Conservation (phyloP, 2,329 filamentous ascomycete genomes). For the Penicillium concentricum region DNA sequence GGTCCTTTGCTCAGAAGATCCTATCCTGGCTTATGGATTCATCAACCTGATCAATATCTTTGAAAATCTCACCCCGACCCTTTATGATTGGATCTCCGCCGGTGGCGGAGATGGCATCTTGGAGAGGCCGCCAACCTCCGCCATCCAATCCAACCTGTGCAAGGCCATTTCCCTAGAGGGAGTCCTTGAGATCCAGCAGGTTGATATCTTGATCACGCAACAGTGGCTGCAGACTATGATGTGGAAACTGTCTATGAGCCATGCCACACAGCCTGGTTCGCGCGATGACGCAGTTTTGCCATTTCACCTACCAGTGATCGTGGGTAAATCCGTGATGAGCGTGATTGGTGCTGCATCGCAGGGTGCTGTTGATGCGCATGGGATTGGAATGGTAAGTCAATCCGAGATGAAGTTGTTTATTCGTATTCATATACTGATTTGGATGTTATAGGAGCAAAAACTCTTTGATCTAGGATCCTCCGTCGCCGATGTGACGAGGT, state of each 20-base stretch:
- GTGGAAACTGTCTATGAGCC: constrained; percentile 70
- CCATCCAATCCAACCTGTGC: constrained; percentile 54
- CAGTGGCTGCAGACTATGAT: constrained; percentile 71
- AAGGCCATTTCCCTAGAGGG: constrained; percentile 56
- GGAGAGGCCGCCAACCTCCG: constrained; percentile 31
- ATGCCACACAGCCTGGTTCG: constrained; percentile 59
- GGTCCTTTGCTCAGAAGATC: constrained; percentile 58
- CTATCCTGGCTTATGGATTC: constrained; percentile 42
- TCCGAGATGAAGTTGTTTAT: not conserved
- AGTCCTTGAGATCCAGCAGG: constrained; percentile 64
- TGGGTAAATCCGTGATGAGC: constrained; percentile 62
- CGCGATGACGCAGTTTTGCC: constrained; percentile 57
- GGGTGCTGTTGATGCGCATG: constrained; percentile 71
- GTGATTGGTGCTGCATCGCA: constrained; percentile 73
- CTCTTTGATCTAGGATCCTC: constrained; percentile 37
- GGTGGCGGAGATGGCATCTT: constrained; percentile 33
- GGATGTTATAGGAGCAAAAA: constrained; percentile 36
- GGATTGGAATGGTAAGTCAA: constrained; percentile 67
- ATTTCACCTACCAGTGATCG: constrained; percentile 63
- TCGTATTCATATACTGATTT: not conserved
- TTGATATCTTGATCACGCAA: constrained; percentile 67
- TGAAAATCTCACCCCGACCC: constrained; percentile 37
- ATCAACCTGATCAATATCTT: constrained; percentile 42
- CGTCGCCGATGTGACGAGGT: constrained; percentile 35
- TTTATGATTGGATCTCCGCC: constrained; percentile 42